phyloP scores from a whole-genome alignment of 768 basidiomycete genomes.

The Leccinum imitatum region DNA sequence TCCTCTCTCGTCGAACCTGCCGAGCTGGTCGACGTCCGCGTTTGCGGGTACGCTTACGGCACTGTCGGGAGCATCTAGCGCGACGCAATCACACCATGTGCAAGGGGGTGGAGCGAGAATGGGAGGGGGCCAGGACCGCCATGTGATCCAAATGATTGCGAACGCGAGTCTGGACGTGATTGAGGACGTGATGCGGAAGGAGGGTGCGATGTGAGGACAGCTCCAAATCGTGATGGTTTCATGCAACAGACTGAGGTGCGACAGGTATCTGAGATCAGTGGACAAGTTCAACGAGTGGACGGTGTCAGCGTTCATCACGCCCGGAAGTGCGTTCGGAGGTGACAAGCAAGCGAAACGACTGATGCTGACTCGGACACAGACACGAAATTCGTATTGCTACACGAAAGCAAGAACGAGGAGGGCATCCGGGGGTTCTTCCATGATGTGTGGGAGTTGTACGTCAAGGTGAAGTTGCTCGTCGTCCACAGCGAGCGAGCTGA shows the following conservation, averaged over 20 bases:
- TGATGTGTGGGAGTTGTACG: conserved; percentile 96
- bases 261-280: conserved; percentile 91
- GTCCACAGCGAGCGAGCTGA: background rate
- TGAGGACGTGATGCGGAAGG: conserved; percentile 88
- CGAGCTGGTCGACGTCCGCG: conserved; percentile 88
- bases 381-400: conserved; percentile 92
- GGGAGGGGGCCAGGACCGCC: conserved; percentile 82
- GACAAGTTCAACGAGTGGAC: conserved; percentile 99
- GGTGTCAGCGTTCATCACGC: conserved; percentile 93
- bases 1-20: conserved; percentile 78
- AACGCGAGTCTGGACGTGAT: conserved; percentile 94
- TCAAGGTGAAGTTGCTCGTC: conserved; percentile 65
- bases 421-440: conserved; percentile 90
- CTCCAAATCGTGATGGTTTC: conserved; percentile 4
- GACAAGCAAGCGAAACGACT: background rate
- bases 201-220: conserved; percentile 71
- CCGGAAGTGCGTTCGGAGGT: conserved; percentile 68
- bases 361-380: conserved; percentile 46
- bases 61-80: conserved; percentile 79
- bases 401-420: conserved; percentile 96
- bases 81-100: conserved; percentile 59
- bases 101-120: conserved; percentile 64
- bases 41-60: conserved; percentile 89
- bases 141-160: conserved; percentile 99
- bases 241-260: conserved; percentile 16